Conservation (phyloP, 2,329 filamentous ascomycete species). For the Aspergillus sp. region DNA sequence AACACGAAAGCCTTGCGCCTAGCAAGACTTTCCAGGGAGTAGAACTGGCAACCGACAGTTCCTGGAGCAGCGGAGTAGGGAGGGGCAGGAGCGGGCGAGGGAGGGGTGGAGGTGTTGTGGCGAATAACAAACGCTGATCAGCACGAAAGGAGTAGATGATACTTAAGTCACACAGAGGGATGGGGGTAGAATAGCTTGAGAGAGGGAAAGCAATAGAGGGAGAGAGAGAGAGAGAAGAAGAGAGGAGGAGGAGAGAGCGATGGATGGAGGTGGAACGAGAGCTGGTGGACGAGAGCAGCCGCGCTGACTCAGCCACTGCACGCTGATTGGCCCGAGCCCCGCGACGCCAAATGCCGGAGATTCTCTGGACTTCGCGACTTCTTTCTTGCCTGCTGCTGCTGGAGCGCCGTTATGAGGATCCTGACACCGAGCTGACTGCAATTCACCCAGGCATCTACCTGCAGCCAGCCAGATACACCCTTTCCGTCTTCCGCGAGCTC, state of each 20-base stretch:
- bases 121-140: too few species aligned
- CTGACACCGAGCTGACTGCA: too few species aligned
- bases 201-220: conserved; percentile 7
- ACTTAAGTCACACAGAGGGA: too few species aligned
- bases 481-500: too few species aligned
- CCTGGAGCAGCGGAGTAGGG: conserved; percentile 15
- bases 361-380: too few species aligned
- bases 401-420: too few species aligned
- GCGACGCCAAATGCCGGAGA: conserved; percentile 3
- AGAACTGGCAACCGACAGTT: conserved; percentile 13
- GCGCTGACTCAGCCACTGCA: conserved; percentile 7
- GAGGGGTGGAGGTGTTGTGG: conserved; percentile 2
- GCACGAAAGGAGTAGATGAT: too few species aligned
- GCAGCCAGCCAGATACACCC: too few species aligned
- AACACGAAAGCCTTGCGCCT: conserved; percentile 31
- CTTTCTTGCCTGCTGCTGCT: too few species aligned
- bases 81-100: conserved; percentile 12
- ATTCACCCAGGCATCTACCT: too few species aligned
- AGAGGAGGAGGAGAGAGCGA: conserved; percentile 2
- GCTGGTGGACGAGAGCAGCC: conserved; percentile 13
- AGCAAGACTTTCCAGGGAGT: conserved; percentile 35
- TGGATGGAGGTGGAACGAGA: conserved; percentile 3
- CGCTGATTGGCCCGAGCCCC: conserved; percentile 11
- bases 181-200: conserved; percentile 4
- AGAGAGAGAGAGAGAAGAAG: conserved; percentile 5